These are phyloP conservation scores for Hypoxylon rickii DNA, from an alignment of 495 filamentous ascomycete genomes.

Conservation along the genomic window DNA sequence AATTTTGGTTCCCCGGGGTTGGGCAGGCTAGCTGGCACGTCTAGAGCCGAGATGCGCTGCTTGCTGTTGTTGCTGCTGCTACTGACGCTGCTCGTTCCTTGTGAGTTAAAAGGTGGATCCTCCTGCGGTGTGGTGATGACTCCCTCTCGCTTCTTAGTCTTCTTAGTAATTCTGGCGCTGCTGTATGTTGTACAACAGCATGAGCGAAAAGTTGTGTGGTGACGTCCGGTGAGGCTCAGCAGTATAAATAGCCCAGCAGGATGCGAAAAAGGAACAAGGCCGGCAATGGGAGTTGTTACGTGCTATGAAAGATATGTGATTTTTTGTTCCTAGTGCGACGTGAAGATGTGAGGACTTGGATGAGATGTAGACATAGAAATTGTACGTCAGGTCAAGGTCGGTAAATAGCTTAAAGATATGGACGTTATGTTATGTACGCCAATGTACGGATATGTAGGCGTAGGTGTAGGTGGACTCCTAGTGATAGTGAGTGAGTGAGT, in stretches of 20 bases:
- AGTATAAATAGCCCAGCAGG: constrained; percentile 2
- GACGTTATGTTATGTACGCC: no score
- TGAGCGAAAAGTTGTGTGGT: constrained; percentile 24
- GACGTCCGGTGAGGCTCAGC: constrained; percentile 38
- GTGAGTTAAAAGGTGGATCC: constrained; percentile 31
- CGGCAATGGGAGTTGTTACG: constrained; percentile 26
- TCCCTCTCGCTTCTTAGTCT: constrained; percentile 32
- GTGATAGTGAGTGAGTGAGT: no score
- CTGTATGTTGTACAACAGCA: constrained; percentile 30
- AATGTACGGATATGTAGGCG: no score
- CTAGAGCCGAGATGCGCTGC: constrained; percentile 10
- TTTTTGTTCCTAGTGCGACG: constrained; percentile 27
- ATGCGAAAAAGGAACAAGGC: constrained; percentile 3
- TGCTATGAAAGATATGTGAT: constrained; percentile 17
- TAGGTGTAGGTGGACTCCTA: no score
- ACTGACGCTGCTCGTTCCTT: constrained; percentile 21
- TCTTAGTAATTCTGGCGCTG: constrained; percentile 34
- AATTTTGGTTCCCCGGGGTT: constrained; percentile 12
- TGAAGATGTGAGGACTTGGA: no score
- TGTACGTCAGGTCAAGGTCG: no score
- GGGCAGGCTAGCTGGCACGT: constrained; percentile 25
- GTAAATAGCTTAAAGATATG: no score
- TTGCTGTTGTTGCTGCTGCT: neutral
- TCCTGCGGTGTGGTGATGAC: constrained; percentile 33
- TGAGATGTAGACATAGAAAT: constrained; percentile 21